A percentile compares a stretch with the other conserved stretches of the same genome.
phyloP scores from a whole-genome alignment of 2,329 filamentous ascomycete genomes.

The Hypoxylon sp. region DNA sequence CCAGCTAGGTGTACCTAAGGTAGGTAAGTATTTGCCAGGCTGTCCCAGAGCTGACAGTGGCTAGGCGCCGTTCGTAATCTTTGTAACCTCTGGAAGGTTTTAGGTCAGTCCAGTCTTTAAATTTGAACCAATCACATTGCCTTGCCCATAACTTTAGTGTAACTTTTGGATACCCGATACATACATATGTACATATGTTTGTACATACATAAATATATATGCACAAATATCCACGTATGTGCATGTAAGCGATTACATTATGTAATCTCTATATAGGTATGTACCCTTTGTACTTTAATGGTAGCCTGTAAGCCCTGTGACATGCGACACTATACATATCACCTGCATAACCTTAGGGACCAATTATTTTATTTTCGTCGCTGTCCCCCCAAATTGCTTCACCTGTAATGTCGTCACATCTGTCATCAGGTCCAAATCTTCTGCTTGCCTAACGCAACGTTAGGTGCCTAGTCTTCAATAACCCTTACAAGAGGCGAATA shows the following conservation, averaged over 20 bases:
- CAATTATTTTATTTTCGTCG: conserved; percentile 17
- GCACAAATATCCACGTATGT: not conserved
- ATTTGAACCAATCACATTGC: conserved; percentile 11
- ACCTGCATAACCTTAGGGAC: too few species aligned
- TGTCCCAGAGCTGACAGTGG: not conserved
- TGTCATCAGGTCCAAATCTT: conserved; percentile 39
- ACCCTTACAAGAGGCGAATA: not conserved
- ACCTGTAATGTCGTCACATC: conserved; percentile 43
- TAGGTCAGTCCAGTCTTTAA: conserved; percentile 4
- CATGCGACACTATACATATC: not conserved
- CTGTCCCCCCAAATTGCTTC: conserved; percentile 31
- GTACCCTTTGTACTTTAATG: not conserved
- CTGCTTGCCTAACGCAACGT: conserved; percentile 23
- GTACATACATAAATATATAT: not conserved
- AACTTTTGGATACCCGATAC: not conserved
- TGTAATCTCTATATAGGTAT: not conserved
- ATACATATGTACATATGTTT: not conserved
- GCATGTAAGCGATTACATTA: not conserved
- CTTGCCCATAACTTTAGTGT: not conserved
- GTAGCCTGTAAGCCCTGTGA: not conserved
- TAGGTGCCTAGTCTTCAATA: not conserved
- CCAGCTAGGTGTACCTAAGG: not conserved
- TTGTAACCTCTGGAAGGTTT: not conserved
- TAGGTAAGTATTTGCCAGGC: not conserved
- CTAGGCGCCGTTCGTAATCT: not conserved